A percentile compares a stretch with the other conserved stretches of the same genome.
Evolutionary conservation across 2,329 filamentous ascomycete species (phyloP).

Genomic region (Claviceps sp.): DNA sequence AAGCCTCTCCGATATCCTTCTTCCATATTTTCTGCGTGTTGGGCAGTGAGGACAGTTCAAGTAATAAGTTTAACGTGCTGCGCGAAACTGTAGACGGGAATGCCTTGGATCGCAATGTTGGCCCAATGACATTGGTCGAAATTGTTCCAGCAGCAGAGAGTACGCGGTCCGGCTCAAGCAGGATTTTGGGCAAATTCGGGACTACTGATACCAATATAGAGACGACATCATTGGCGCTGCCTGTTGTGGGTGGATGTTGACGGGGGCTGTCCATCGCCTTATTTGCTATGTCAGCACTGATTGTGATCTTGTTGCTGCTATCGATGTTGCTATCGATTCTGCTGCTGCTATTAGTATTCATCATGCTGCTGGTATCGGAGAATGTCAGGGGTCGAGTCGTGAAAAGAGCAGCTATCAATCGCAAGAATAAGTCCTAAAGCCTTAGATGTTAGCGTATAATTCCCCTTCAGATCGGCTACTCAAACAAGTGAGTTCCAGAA

Average conservation of each 20-base stretch:
- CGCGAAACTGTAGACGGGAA: constrained; percentile 77
- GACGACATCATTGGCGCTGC: constrained; percentile 59
- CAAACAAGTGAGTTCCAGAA: not conserved
- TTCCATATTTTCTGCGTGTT: constrained; percentile 83
- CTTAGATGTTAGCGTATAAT: not conserved
- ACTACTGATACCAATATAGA: constrained; percentile 67
- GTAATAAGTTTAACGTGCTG: constrained; percentile 57
- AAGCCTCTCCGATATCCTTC: constrained; percentile 82
- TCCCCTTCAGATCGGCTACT: no score
- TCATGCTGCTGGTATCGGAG: constrained; percentile 32
- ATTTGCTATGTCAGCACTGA: constrained; percentile 22
- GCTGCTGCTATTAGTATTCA: constrained; percentile 2
- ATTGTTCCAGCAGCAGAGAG: constrained; percentile 66
- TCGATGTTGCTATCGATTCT: constrained; percentile 8
- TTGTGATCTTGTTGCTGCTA: constrained; percentile 11
- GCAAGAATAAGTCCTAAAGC: constrained; percentile 69
- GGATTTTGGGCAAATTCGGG: constrained; percentile 65
- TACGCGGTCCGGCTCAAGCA: constrained; percentile 77
- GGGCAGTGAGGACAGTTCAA: constrained; percentile 62
- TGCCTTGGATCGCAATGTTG: constrained; percentile 66
- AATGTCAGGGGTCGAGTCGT: constrained; percentile 73
- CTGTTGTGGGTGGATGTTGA: constrained; percentile 10
- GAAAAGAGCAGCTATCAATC: constrained; percentile 84
- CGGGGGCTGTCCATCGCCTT: constrained; percentile 20
- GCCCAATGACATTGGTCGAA: constrained; percentile 69